Base-by-base conservation (phyloP, 345 rosid genomes). In the Salix brachista region DNA sequence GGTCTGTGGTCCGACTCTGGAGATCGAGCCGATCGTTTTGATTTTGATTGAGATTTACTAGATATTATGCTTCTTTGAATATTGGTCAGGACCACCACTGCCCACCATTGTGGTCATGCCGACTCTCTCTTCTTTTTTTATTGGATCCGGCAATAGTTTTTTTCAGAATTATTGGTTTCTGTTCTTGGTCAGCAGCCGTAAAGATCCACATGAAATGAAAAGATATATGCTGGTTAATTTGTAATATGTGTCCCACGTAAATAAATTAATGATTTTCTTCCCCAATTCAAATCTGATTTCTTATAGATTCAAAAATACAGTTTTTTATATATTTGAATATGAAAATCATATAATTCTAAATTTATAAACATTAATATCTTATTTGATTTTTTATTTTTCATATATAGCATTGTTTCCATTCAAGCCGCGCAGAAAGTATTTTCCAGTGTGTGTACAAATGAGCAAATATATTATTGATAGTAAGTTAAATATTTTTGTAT, bases 1-100 rank as follows among this genome's bases (percentile, higher is more conserved):
- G 42, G 2, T 30, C 75, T 79, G 88, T 83, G 46, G 46, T 85
- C 88, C 86, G 74, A 9, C 36, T 26, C 69, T n/a, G 26, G 65
- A 75, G 76, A 69, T 74, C 75, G 56, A 25, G 26, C 56, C 28
- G 71, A 76, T 67, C 73, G 75, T 32, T 70, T 62, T 62, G 73
- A 62, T 72, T 44, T 67, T 42, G 65, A 79, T 50, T 16, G 56
- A 39, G 46, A 72, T 66, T 65, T 67, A 13, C 58, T 72, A 14
- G 77, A 19, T 67, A 25, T 34, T 17, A 34, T 70, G 65, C 37
- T 11, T 21, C 2, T 19, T 17, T 0, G 2, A 9, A 41, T 62
- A 36, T 36, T 36, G 41, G 7, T 41, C 67, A 54, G 56, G 73
- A 67, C 54, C 66, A 75, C 78, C 41, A 6, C 48, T 62, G 67